Evolutionary conservation across 192 early-diverging fungal genomes (phyloP).

Genomic region (Mortierella alpina): DNA sequence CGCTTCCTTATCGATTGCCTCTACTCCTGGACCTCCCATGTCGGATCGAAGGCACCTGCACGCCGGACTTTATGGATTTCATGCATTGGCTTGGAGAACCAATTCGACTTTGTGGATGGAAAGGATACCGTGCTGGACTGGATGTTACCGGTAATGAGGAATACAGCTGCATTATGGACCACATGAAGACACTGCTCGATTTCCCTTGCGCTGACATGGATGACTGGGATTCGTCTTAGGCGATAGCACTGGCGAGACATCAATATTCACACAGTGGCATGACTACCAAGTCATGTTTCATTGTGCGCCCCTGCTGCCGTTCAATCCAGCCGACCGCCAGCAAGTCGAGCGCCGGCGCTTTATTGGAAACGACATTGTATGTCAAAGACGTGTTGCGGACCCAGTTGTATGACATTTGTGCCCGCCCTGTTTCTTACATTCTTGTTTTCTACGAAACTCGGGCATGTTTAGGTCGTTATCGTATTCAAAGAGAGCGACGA

Average conservation of each 20-base stretch:
- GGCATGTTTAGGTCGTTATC: slow-evolving; percentile 28
- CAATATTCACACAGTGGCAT: slow-evolving; percentile 77
- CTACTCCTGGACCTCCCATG: background rate
- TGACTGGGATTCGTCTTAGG: slow-evolving; percentile 39
- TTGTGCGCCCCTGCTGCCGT: slow-evolving; percentile 73
- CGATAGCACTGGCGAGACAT: slow-evolving; percentile 74
- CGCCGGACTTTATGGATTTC: slow-evolving; percentile 73
- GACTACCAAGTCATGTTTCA: slow-evolving; percentile 85
- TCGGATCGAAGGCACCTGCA: slow-evolving; percentile 55
- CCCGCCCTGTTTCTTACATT: background rate
- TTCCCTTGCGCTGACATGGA: background rate
- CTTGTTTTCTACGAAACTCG: background rate
- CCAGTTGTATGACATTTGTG: background rate
- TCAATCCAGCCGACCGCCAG: slow-evolving; percentile 66
- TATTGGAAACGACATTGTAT: slow-evolving; percentile 81
- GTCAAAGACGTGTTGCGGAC: slow-evolving; percentile 9
- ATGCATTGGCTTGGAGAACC: slow-evolving; percentile 77
- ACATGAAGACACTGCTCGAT: background rate
- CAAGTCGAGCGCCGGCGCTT: slow-evolving; percentile 78
- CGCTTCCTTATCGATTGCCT: background rate
- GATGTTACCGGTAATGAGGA: slow-evolving; percentile 65
- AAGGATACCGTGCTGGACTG: slow-evolving; percentile 76
- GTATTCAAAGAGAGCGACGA: slow-evolving; percentile 46
- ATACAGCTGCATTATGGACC: background rate
- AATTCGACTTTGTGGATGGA: slow-evolving; percentile 75